Base-by-base conservation (phyloP, 2,329 filamentous ascomycete genomes). In the Fusarium tanahbumbuense region DNA sequence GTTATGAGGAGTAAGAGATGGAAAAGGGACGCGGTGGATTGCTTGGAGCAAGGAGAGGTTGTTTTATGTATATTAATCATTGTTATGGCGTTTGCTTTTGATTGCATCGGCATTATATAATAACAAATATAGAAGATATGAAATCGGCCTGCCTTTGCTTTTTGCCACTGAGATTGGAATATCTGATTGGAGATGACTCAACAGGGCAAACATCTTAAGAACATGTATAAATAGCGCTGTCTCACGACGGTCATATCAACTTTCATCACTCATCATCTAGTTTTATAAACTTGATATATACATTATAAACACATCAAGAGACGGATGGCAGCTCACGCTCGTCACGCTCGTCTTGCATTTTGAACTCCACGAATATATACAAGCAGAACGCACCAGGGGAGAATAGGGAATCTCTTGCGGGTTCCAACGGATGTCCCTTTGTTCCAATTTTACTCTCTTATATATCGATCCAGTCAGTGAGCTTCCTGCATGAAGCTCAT, bases 11-110 rank as follows among this genome's bases (percentile, higher is more conserved):
- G 60, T 44, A 58, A 57, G 54, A 50, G 53, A 52, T 41, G 58
- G 46, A 30, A 60, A 61, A 64, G 54, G 22, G 27, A 20, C 37
- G 30, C 5, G n/a, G 30, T 34, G 53, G 10, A 37, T 30, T 53
- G 45, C 6, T 63, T 50, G 37, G 32, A 52, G 32, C 23, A 52
- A 40, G 13, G 49, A 40, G 37, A 28, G 8, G 23, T 23, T 34
- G 25, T 52, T 53, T 47, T 55, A 69, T 72, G 55, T 65, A 67
- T 37, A 66, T 46, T 71, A 68, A 65, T 65, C 56, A 72, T 68
- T 32, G 40, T 45, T 44, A 32, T 42, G 70, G 70, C 70, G 70
- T 70, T 69, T 42, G 28, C 41, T 34, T 45, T 13, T 42, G 37
- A 58, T 60, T 67, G 65, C 55, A 55, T 57, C 48, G 45, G 13